Evolutionary conservation across 768 basidiomycete genomes (phyloP).

Genomic region (Amanita exitialis): DNA sequence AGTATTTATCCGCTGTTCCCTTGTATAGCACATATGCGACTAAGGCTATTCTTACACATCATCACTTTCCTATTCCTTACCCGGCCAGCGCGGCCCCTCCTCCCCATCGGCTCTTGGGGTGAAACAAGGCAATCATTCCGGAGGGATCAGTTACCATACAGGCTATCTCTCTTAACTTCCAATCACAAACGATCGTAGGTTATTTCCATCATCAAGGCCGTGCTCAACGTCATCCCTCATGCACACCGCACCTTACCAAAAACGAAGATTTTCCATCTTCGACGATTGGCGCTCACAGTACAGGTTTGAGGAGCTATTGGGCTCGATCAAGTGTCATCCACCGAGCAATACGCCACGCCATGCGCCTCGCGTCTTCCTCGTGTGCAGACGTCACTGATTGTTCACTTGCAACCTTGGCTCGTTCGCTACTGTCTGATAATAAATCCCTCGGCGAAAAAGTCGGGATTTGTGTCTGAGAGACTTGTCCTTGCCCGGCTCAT

Average conservation of each 20-base stretch:
- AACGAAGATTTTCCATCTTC: no score
- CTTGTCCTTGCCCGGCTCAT: neutral
- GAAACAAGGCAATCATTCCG: neutral
- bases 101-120: neutral
- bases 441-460: no score
- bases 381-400: neutral
- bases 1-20: neutral
- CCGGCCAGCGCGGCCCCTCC: neutral
- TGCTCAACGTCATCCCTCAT: neutral
- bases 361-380: neutral
- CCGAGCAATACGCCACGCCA: neutral
- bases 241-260: neutral
- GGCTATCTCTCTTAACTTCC: neutral
- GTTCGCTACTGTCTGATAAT: no score
- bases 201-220: neutral
- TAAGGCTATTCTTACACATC: neutral
- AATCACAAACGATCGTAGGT: neutral
- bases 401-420: neutral
- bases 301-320: no score
- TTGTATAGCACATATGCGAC: neutral
- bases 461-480: no score
- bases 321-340: no score
- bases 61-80: neutral
- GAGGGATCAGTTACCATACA: neutral
- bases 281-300: neutral